These are phyloP conservation scores for Colletotrichum trifolii DNA, from an alignment of 2,329 filamentous ascomycete species.

Conservation along the genomic window DNA sequence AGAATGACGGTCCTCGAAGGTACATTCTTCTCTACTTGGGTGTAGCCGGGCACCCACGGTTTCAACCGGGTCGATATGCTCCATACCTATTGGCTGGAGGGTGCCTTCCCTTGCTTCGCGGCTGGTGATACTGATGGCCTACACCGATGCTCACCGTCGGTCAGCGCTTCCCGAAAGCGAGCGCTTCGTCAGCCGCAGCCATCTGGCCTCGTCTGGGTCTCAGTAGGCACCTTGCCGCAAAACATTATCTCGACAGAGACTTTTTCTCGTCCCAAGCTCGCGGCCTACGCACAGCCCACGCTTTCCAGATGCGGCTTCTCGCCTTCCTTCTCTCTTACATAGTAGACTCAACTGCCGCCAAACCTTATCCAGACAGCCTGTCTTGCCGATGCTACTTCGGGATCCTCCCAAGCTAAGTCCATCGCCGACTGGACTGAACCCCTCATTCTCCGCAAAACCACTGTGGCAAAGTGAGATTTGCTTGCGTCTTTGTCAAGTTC, in stretches of 20 bases:
- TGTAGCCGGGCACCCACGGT: no score
- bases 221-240: no score
- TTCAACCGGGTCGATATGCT: no score
- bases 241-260: not conserved
- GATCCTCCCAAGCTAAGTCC: not conserved
- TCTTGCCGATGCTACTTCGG: slow-evolving; percentile 6
- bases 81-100: no score
- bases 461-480: slow-evolving; percentile 12
- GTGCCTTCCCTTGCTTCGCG: no score
- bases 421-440: slow-evolving; percentile 8
- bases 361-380: not conserved
- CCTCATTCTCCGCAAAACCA: slow-evolving; percentile 26
- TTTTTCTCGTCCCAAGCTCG: not conserved
- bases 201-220: no score
- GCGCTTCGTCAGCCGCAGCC: no score
- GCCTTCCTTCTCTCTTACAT: slow-evolving; percentile 1
- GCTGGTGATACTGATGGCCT: not conserved
- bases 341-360: slow-evolving; percentile 22
- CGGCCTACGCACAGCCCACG: not conserved
- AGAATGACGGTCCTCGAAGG: no score
- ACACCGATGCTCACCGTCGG: slow-evolving; percentile 11
- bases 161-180: not conserved
- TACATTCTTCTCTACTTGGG: no score
- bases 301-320: not conserved
- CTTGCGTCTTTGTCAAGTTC: not conserved